phyloP scores from a whole-genome alignment of 2,329 filamentous ascomycete genomes.

The Trichoderma sp. region DNA sequence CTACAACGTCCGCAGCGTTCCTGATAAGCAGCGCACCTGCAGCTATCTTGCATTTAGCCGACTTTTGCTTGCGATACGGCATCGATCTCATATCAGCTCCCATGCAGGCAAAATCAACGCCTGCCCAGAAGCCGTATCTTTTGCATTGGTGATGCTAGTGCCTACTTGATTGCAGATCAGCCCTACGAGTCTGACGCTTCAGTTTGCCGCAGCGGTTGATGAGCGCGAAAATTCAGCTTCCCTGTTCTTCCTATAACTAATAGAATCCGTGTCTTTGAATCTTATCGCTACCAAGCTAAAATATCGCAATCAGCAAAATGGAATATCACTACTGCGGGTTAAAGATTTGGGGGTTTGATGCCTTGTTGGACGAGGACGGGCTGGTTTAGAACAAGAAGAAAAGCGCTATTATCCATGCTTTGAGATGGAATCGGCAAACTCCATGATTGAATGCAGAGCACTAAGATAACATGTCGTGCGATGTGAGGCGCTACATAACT shows the following conservation, averaged over 20 bases:
- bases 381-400: neutral
- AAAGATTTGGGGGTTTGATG: conserved; percentile 1
- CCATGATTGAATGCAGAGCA: neutral
- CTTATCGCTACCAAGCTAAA: conserved; percentile 6
- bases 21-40: conserved; percentile 3
- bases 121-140: neutral
- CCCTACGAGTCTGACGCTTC: neutral
- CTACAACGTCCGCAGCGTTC: neutral
- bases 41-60: conserved; percentile 2
- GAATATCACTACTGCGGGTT: neutral
- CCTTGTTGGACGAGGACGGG: neutral
- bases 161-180: conserved; percentile 8
- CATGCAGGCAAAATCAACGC: neutral
- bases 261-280: neutral
- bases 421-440: neutral
- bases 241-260: neutral
- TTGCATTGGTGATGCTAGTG: neutral
- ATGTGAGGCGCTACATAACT: neutral
- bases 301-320: neutral
- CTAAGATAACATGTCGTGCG: neutral
- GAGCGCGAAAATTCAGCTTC: neutral
- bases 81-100: conserved; percentile 10
- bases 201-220: neutral
- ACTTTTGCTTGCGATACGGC: conserved; percentile 3
- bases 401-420: neutral